A percentile compares a stretch with the other conserved stretches of the same genome.
These are phyloP conservation scores for Ophiostoma sp. DNA, from an alignment of 2,329 filamentous ascomycete species.

Conservation along the genomic window DNA sequence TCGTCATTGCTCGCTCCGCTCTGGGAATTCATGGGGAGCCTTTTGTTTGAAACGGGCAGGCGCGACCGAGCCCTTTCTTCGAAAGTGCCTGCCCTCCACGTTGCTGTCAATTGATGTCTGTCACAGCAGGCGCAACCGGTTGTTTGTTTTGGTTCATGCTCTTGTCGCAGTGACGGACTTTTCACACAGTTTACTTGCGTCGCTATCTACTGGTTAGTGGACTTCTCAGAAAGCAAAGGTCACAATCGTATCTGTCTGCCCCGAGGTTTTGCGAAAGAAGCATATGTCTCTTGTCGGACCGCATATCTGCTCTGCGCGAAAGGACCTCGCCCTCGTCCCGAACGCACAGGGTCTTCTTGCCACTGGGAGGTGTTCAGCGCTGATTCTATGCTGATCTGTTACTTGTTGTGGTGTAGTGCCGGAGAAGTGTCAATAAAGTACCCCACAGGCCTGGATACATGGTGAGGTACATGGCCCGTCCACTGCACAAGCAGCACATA, in stretches of 20 bases:
- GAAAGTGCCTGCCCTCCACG: neutral
- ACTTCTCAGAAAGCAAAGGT: neutral
- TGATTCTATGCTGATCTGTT: neutral
- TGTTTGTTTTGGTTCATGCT: neutral
- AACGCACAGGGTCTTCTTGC: slow-evolving; percentile 4
- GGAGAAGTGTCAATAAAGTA: neutral
- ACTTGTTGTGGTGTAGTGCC: slow-evolving; percentile 11
- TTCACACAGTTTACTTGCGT: neutral
- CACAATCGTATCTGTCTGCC: neutral
- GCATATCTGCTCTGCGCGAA: neutral
- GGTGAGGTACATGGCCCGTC: neutral
- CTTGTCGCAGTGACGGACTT: neutral
- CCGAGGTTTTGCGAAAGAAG: neutral
- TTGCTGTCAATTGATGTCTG: neutral
- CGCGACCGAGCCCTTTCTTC: neutral
- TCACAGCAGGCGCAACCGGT: neutral
- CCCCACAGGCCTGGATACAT: neutral
- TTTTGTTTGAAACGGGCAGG: neutral
- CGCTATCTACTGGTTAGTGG: neutral
- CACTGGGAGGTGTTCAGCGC: neutral
- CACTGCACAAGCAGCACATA: neutral
- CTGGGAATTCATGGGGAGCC: neutral
- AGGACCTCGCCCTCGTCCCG: neutral
- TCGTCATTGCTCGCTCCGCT: slow-evolving; percentile 1
- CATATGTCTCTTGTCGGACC: neutral